phyloP scores from a whole-genome alignment of 169 alveolate species.

The Eimeria falciformis region DNA sequence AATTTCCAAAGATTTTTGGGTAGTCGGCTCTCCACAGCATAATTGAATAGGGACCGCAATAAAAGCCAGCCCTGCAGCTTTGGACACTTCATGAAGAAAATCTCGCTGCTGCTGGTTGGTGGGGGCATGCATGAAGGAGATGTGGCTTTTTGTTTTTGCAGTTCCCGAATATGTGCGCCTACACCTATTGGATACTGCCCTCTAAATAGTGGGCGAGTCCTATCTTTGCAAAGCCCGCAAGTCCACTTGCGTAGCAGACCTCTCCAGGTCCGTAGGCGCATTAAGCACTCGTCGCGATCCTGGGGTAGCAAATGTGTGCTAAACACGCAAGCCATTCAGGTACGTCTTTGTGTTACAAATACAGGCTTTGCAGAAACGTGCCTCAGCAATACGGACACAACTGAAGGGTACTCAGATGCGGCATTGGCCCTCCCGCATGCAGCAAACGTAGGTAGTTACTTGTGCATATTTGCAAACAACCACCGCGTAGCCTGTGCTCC shows the following conservation, averaged over 20 bases:
- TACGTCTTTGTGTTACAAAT: background rate
- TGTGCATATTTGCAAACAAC: conserved; percentile 70
- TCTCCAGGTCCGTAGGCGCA: conserved; percentile 57
- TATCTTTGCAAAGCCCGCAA: conserved; percentile 35
- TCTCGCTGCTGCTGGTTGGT: background rate
- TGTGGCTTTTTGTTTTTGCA: background rate
- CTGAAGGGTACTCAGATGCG: background rate
- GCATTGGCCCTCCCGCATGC: background rate
- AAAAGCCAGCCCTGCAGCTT: background rate
- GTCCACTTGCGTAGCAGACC: conserved; percentile 44
- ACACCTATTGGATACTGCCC: conserved; percentile 62
- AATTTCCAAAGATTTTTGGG: background rate
- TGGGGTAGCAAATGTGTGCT: background rate
- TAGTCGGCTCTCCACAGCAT: background rate
- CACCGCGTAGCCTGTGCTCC: conserved; percentile 63
- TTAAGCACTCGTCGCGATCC: conserved; percentile 57
- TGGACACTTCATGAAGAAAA: background rate
- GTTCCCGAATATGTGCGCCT: background rate
- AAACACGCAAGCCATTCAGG: background rate
- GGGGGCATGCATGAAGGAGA: background rate
- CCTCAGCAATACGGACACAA: background rate
- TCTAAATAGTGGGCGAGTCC: conserved; percentile 25
- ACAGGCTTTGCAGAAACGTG: background rate
- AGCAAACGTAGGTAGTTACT: conserved; percentile 2
- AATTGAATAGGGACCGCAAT: background rate